Evolutionary conservation across 202 grass and related monocot species (phyloP).

Genomic region (Zoysia matrella): DNA sequence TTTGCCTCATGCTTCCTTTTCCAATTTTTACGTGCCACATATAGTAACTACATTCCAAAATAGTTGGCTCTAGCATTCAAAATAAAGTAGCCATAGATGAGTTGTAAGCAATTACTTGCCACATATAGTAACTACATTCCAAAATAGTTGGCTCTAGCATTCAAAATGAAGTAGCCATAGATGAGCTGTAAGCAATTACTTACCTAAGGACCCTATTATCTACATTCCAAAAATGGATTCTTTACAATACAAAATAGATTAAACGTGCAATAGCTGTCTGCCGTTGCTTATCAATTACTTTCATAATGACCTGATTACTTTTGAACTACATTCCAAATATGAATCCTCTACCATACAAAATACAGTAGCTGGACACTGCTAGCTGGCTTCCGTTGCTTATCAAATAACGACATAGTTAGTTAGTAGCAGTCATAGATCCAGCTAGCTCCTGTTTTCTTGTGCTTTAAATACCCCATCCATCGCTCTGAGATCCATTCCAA

Average conservation of each 20-base stretch:
- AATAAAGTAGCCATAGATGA: neutral
- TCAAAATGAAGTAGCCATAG: neutral
- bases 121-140: too few relatives aligned
- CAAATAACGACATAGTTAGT: neutral
- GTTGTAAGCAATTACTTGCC: neutral
- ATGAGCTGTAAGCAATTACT: neutral
- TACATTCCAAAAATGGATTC: neutral
- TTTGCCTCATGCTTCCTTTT: too few relatives aligned
- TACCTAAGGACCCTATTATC: neutral
- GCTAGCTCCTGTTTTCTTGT: neutral
- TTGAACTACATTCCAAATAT: neutral
- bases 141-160: neutral
- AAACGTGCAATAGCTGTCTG: neutral
- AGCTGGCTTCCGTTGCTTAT: neutral
- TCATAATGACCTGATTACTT: neutral
- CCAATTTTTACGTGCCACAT: too few relatives aligned
- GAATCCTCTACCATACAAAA: neutral
- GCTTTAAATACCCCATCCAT: neutral
- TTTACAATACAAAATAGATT: neutral
- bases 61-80: neutral
- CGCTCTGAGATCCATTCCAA: neutral
- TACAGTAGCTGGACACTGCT: neutral
- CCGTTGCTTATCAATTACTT: too few relatives aligned
- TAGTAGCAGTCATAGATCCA: neutral
- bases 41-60: too few relatives aligned